Conservation (phyloP, 176 grass and related monocot genomes). For the Secale cereale region DNA sequence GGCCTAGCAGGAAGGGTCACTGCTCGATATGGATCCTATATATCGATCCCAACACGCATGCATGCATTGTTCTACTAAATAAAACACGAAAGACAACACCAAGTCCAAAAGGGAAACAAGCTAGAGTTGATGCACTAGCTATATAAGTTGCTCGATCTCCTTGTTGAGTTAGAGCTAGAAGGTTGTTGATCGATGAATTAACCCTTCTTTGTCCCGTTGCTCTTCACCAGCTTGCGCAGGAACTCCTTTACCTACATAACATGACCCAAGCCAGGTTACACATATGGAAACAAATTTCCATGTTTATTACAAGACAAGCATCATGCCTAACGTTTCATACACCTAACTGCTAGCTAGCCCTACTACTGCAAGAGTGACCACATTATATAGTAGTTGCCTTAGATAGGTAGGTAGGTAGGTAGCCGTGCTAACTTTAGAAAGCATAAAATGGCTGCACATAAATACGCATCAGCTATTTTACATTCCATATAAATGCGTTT, state of each 20-base stretch:
- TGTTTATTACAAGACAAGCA: not conserved
- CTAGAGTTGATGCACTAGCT: not conserved
- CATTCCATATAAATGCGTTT: not conserved
- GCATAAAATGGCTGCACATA: too few relatives aligned
- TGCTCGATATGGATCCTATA: not conserved
- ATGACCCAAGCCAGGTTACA: not conserved
- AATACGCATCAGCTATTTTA: too few relatives aligned
- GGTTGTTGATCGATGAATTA: not conserved
- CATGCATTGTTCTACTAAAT: not conserved
- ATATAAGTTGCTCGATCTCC: not conserved
- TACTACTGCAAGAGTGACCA: not conserved
- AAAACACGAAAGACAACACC: not conserved
- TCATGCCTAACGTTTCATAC: not conserved
- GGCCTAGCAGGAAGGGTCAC: not conserved
- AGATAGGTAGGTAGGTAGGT: too few relatives aligned
- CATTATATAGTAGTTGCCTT: not conserved
- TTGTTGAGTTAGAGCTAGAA: not conserved
- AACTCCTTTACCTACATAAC: constrained; percentile 38
- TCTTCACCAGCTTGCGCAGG: constrained; percentile 32
- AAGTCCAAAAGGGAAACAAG: not conserved
- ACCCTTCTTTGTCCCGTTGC: not conserved
- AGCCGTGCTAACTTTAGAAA: not conserved
- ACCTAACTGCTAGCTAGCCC: not conserved
- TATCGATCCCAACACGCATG: not conserved
- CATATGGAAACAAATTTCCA: not conserved